These are phyloP conservation scores for Leucocoprinus leucothites DNA, from an alignment of 768 basidiomycete species.

Conservation along the genomic window DNA sequence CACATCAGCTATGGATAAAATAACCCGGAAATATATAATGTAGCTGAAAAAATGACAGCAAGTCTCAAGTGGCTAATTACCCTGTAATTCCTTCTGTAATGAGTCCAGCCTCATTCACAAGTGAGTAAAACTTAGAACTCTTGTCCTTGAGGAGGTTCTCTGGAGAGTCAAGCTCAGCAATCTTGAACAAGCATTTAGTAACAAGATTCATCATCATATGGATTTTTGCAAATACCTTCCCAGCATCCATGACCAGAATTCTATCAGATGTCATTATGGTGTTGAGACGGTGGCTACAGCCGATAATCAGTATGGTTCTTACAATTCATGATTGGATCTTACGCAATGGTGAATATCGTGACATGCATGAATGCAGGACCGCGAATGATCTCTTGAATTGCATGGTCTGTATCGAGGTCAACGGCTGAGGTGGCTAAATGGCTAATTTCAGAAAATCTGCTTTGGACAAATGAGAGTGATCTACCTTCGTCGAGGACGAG, in stretches of 20 bases:
- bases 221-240: slow-evolving; percentile 44
- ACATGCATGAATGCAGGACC: slow-evolving; percentile 74
- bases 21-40: no score
- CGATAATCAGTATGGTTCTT: slow-evolving; percentile 1
- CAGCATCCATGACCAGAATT: slow-evolving; percentile 79
- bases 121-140: slow-evolving; percentile 7
- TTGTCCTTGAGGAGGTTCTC: slow-evolving; percentile 10
- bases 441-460: slow-evolving; percentile 5
- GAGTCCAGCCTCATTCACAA: slow-evolving; percentile 7
- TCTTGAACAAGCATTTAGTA: slow-evolving; percentile 4
- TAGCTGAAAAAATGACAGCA: no score
- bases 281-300: slow-evolving; percentile 67
- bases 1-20: no score
- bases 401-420: slow-evolving; percentile 85
- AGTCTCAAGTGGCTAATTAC: no score
- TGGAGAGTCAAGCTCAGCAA: slow-evolving; percentile 13
- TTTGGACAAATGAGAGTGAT: neutral
- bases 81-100: neutral
- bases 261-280: slow-evolving; percentile 82
- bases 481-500: slow-evolving; percentile 90
- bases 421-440: slow-evolving; percentile 79
- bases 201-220: neutral
- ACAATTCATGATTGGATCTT: slow-evolving; percentile 25
- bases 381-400: slow-evolving; percentile 84
- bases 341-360: slow-evolving; percentile 88